Percentiles rank a stretch among this genome's conserved stretches.
phyloP scores from a whole-genome alignment of 352 stramenopile genomes.

The Ophiocytium majus region DNA sequence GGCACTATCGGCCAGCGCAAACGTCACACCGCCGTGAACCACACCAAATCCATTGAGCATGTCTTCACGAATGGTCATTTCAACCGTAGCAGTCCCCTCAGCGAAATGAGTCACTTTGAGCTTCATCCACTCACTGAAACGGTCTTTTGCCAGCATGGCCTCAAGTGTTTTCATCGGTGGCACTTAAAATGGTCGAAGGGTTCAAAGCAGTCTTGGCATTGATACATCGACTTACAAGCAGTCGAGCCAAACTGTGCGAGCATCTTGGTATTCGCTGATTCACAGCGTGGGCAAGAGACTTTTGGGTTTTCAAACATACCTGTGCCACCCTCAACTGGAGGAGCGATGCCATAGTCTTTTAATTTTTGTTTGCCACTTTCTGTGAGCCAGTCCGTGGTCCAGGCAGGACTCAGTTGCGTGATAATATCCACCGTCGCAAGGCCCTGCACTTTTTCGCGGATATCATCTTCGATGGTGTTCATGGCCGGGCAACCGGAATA shows the following conservation, averaged over 20 bases:
- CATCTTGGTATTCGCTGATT: not conserved
- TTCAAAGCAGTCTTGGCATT: not conserved
- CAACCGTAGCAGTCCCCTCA: too few species aligned
- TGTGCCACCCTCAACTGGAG: not conserved
- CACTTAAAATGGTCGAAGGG: slow-evolving; percentile 9
- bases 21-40: not conserved
- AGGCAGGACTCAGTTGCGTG: not conserved
- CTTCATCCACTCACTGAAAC: too few species aligned
- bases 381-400: not conserved
- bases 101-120: too few species aligned
- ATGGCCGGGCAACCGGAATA: not conserved
- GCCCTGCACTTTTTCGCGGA: not conserved
- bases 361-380: not conserved
- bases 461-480: not conserved
- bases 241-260: not conserved
- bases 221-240: slow-evolving; percentile 5
- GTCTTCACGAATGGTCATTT: slow-evolving; percentile 17
- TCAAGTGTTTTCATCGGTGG: not conserved
- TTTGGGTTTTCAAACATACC: not conserved
- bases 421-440: not conserved
- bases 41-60: slow-evolving; percentile 7
- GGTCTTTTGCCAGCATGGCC: too few species aligned
- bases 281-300: not conserved
- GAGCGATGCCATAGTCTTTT: not conserved
- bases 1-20: slow-evolving; percentile 6